phyloP scores from a whole-genome alignment of 768 basidiomycete genomes.

The Sporobolomyces phaffii region DNA sequence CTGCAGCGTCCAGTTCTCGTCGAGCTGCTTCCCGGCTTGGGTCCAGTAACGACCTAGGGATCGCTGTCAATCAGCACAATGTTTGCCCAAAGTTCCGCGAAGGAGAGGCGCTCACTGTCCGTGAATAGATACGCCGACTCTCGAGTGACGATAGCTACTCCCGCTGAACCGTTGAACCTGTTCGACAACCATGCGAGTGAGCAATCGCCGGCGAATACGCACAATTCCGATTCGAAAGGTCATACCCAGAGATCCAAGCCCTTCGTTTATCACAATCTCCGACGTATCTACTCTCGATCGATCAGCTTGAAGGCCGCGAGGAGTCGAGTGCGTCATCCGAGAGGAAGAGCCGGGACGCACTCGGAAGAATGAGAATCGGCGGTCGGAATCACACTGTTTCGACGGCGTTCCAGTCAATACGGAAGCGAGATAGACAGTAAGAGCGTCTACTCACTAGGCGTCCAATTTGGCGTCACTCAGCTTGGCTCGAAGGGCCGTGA shows the following conservation, averaged over 20 bases:
- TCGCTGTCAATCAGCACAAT: too few relatives aligned
- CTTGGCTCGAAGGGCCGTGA: background rate
- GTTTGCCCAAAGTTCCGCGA: background rate
- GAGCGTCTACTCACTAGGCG: constrained; percentile 19
- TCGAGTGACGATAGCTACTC: constrained; percentile 36
- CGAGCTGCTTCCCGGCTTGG: constrained; percentile 38
- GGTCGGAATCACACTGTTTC: constrained; percentile 28
- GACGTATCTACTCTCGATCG: constrained; percentile 14
- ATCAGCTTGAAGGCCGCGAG: background rate
- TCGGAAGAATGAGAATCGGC: constrained; percentile 31
- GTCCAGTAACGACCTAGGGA: constrained; percentile 39
- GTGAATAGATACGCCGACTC: constrained; percentile 38
- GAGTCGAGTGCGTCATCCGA: too few relatives aligned
- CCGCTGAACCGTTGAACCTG: constrained; percentile 42
- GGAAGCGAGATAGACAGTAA: too few relatives aligned
- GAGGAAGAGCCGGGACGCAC: background rate
- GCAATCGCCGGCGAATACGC: background rate
- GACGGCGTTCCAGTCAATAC: background rate
- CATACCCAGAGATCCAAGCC: constrained; percentile 28
- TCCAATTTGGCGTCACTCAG: background rate
- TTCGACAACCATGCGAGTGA: background rate
- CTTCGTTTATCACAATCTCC: constrained; percentile 33
- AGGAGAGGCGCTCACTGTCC: constrained; percentile 29
- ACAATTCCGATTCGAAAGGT: too few relatives aligned
- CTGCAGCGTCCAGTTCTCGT: constrained; percentile 62